phyloP scores from a whole-genome alignment of 179 eudicot genomes.

The Silene noctiflora region DNA sequence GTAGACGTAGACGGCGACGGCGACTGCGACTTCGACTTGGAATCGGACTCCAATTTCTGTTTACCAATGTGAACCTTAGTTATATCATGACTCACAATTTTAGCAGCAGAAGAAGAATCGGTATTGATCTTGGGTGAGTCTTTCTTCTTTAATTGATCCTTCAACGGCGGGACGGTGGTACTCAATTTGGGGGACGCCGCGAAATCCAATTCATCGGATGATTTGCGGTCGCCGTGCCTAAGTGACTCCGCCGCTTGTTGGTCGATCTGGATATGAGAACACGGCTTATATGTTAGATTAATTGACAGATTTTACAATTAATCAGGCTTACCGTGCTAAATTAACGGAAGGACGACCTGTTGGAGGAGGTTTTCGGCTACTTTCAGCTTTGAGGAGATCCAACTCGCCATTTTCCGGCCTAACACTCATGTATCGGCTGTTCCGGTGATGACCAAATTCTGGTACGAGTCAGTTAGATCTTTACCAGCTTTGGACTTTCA shows the following conservation, averaged over 20 bases:
- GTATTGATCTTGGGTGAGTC: conserved; percentile 20
- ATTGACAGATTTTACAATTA: too few species aligned
- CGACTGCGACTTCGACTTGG: conserved; percentile 27
- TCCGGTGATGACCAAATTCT: too few species aligned
- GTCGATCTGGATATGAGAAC: conserved; percentile 57
- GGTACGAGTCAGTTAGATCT: too few species aligned
- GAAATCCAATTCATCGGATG: conserved; percentile 46
- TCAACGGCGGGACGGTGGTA: conserved; percentile 44
- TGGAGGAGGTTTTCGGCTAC: conserved; percentile 89
- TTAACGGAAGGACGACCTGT: conserved; percentile 42
- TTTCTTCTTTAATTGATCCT: conserved; percentile 83
- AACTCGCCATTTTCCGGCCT: conserved; percentile 45
- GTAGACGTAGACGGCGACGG: neutral
- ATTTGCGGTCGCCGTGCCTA: conserved; percentile 52
- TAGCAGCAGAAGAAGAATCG: neutral
- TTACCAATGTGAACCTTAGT: neutral
- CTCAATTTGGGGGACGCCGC: conserved; percentile 30
- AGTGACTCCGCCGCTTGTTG: conserved; percentile 97
- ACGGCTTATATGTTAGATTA: neutral
- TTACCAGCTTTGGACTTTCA: too few species aligned
- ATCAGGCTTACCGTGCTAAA: neutral
- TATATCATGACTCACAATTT: conserved; percentile 6
- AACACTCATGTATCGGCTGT: neutral
- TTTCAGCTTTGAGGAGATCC: conserved; percentile 98
- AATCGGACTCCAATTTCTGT: conserved; percentile 6